Base-by-base conservation (phyloP, 805 yeast species). In the Candida fluviatilis region DNA sequence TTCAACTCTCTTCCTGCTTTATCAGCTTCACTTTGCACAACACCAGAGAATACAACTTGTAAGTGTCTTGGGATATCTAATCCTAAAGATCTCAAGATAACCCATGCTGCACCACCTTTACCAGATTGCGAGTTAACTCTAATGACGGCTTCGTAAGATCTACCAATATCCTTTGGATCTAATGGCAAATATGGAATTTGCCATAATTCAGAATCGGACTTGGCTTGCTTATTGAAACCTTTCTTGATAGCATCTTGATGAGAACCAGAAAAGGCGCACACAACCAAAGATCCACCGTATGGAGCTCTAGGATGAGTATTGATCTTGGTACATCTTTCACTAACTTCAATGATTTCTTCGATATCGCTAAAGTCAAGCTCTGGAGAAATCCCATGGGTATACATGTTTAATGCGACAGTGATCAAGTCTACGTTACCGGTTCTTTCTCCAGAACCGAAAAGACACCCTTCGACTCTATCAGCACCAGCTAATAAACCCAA, bases 91-190 rank as follows among this genome's bases (percentile, higher is more conserved):
- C 85, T 73, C 54, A 81, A 73, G 45, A 83, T 72, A 40, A 83
- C 78, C 91, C 91, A 83, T 16, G 90, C 87, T 33, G 90, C 87
- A 61, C 91, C 91, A 56, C 91, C 91, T 61, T 83, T 83, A 60
- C 91, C 91, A n/a, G 87, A 80, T 65, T 83, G 91, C 16, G 91
- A 83, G 66, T 83, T 83, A 52, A 83, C 90, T 69, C 91, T 73
- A 55, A 83, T 83, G 41, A 83, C 85, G 38, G 89, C 90, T 65
- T 83, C 91, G 59, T 83, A 83, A 50, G 74, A 82, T 69, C 88
- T 73, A 40, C 91, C 91, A 49, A 83, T 78, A 59, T 83, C 91
- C 62, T 80, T 72, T 51, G 91, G 91, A 66, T 83, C 91, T 58
- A 83, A 71, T 43, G 91, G 89, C 54, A 83, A 69, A 69, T 83